Base-by-base conservation (phyloP, 2,329 filamentous ascomycete genomes). In the Didymella exigua region DNA sequence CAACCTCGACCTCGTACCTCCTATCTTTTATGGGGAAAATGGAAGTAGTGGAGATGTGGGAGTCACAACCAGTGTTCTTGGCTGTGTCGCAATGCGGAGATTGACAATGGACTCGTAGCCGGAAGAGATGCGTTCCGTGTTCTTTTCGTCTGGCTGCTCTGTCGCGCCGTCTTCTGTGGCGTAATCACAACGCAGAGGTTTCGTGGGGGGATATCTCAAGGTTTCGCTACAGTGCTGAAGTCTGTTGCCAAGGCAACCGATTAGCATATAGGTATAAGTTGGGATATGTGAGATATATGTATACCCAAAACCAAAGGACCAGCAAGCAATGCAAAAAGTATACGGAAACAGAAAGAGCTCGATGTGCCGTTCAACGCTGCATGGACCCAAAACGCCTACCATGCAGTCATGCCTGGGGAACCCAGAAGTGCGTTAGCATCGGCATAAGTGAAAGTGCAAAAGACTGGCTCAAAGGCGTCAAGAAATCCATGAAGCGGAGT, bases 321-420 rank as follows among this genome's bases (percentile, higher is more conserved):
- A 34, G 37, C 43, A 48, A 44, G 44, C 33, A n/a, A 52, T 47
- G 53, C 47, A 42, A 37, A 14, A 47, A 6, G 24, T 7, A 27
- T n/a, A 49, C 11, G 23, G 3, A 44, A 2, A 33, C 3, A 4
- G 26, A 7, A 18, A 5, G 33, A 24, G 21, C 46, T 34, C 6
- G 14, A 36, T n/a, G 29, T 14, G 33, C 8, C 40, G 13, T 41
- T 7, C 8, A 18, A 40, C 16, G 30, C 40, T 38, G 21, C 16
- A 36, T 29, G 29, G 11, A 2, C 11, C 41, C 45, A 13, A 42
- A 47, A 53, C 49, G 49, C 54, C 54, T 34, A 29, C 54, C 36
- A 57, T 57, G 54, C 54, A 54, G 30, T 34, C 54, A 44, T 48
- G 26, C 27, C 16, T 30, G 13, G 7, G 13, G 8, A 30, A 19